A percentile compares a stretch with the other conserved stretches of the same genome.
Evolutionary conservation across 116 monocot species (phyloP).

Genomic region (Papilionanthe hybrid): DNA sequence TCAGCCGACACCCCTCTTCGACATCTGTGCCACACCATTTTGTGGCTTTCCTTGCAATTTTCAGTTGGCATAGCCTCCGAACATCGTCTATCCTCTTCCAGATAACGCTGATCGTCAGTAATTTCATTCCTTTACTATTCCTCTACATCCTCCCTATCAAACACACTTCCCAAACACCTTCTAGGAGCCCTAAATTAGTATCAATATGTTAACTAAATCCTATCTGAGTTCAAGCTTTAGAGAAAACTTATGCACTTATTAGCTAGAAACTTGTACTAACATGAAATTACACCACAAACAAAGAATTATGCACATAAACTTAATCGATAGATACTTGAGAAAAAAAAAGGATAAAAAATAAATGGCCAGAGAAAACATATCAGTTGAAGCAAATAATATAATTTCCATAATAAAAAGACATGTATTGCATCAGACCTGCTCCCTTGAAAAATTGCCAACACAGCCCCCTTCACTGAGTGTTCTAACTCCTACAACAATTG

Average conservation of each 20-base stretch:
- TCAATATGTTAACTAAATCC: neutral
- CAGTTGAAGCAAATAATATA: neutral
- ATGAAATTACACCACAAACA: neutral
- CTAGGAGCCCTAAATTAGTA: too few relatives aligned
- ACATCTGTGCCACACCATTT: too few relatives aligned
- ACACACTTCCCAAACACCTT: too few relatives aligned
- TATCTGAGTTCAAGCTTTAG: neutral
- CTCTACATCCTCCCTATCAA: too few relatives aligned
- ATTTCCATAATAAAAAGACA: neutral
- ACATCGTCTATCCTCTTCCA: too few relatives aligned
- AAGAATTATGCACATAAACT: neutral
- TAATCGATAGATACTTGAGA: neutral
- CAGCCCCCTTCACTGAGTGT: constrained; percentile 96
- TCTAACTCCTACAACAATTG: constrained; percentile 94
- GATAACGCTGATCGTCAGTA: too few relatives aligned
- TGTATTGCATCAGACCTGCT: constrained; percentile 51
- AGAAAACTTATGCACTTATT: neutral
- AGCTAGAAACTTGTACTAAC: neutral
- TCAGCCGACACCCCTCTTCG: too few relatives aligned
- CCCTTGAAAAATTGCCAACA: constrained; percentile 93
- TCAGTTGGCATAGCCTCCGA: too few relatives aligned
- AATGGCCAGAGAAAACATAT: neutral
- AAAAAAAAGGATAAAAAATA: neutral
- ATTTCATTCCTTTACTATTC: too few relatives aligned
- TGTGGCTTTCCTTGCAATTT: too few relatives aligned